Evolutionary conservation across 129 eudicot species (phyloP).

Genomic region (Apium graveolens): DNA sequence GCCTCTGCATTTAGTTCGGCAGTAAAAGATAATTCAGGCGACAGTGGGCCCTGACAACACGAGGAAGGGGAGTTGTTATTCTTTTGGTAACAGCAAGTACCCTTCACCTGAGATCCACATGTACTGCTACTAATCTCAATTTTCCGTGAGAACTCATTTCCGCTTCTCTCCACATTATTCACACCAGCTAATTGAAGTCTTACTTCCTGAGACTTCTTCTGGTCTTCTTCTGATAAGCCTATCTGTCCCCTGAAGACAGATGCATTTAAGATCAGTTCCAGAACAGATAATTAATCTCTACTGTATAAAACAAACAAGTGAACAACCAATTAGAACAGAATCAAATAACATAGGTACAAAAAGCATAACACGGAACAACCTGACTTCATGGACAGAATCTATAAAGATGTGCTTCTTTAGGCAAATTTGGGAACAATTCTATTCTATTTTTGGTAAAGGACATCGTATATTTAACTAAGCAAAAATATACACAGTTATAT

Average conservation of each 20-base stretch:
- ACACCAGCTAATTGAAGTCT: slow-evolving; percentile 49
- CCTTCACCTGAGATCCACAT: slow-evolving; percentile 38
- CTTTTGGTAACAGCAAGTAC: slow-evolving; percentile 49
- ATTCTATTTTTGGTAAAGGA: neutral
- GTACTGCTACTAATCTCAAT: slow-evolving; percentile 15
- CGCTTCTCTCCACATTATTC: slow-evolving; percentile 25
- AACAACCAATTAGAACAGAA: neutral
- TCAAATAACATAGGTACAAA: neutral
- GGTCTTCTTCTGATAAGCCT: slow-evolving; percentile 96
- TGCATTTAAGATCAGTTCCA: slow-evolving; percentile 5
- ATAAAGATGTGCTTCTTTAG: neutral
- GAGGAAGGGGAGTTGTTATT: slow-evolving; percentile 37
- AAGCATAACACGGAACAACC: neutral
- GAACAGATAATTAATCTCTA: neutral
- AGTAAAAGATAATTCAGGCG: slow-evolving; percentile 30
- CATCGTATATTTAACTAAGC: neutral
- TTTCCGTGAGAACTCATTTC: slow-evolving; percentile 7
- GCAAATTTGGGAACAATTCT: neutral
- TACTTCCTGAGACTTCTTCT: slow-evolving; percentile 54
- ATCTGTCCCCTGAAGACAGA: slow-evolving; percentile 71
- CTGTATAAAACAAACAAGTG: neutral
- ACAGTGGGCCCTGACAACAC: slow-evolving; percentile 50
- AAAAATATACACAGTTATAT: neutral
- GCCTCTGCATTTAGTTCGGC: slow-evolving; percentile 19
- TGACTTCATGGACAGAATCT: neutral